phyloP scores from a whole-genome alignment of 371 early-diverging fungal genomes.

The Syncephalastrum monosporum region DNA sequence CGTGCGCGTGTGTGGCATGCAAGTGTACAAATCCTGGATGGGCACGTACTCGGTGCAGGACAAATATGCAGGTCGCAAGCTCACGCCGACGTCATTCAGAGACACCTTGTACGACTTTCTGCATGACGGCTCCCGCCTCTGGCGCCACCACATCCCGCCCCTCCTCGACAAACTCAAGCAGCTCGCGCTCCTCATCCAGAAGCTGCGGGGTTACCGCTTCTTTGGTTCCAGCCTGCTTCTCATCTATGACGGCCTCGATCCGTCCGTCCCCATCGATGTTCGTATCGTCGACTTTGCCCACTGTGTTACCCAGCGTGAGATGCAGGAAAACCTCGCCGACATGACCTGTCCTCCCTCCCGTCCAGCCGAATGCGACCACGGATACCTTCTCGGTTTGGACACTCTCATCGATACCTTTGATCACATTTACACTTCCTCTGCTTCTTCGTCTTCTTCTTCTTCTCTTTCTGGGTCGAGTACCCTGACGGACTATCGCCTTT shows the following conservation, averaged over 20 bases:
- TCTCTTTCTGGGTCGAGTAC: too few relatives aligned
- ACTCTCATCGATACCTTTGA: conserved; percentile 63
- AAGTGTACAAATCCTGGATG: conserved; percentile 78
- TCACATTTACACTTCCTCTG: conserved; percentile 29
- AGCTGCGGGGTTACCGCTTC: conserved; percentile 82
- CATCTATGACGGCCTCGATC: conserved; percentile 28
- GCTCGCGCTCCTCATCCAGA: conserved; percentile 67
- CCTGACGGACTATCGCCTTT: too few relatives aligned
- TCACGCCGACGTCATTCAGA: conserved; percentile 72
- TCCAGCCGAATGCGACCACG: conserved; percentile 61
- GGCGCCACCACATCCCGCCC: conserved; percentile 71
- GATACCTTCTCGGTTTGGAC: conserved; percentile 66
- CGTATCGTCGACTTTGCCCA: conserved; percentile 95
- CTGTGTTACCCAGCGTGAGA: conserved; percentile 45
- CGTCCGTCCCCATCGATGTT: conserved; percentile 49
- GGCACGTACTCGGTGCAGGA: conserved; percentile 72
- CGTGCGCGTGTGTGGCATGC: conserved; percentile 96
- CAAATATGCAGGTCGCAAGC: conserved; percentile 92
- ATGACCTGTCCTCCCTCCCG: conserved; percentile 63
- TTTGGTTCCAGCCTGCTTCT: conserved; percentile 82
- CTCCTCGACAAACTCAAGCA: conserved; percentile 69
- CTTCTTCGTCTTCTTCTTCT: too few relatives aligned
- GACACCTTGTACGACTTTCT: conserved; percentile 74
- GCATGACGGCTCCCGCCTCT: conserved; percentile 67
- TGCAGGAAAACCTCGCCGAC: conserved; percentile 13